Evolutionary conservation across 1,284 basidiomycete genomes (phyloP), one percentile per base, ranked within the genome.

Genomic region (Ceratobasidium sp.): DNA sequence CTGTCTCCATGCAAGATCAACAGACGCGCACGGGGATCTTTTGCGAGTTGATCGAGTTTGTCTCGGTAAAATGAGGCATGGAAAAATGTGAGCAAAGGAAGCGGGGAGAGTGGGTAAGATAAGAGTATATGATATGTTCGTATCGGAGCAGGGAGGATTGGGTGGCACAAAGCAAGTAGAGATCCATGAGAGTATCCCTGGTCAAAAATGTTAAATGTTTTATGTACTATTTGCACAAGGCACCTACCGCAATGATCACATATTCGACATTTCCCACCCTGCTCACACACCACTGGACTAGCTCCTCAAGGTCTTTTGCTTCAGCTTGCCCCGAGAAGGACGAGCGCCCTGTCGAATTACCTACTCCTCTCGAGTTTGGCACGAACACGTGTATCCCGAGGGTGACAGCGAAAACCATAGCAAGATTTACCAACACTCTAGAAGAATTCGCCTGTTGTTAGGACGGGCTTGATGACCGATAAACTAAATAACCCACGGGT

Each of bases 151-250:
- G 82, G 78, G 1, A 85, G 79, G 18, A 85, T 78, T 0, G 89
- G 87, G 73, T 87, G 87, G 65, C 89, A 79, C 1, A 89, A 90
- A 0, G 87, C 85, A 41, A 91, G 87, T 28, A 94, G 82, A 1
- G 90, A 86, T 2, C 92, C 93, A 82, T 92, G 83, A 3, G 92
- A 94, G 79, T 94, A 93, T 1, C 92, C 92, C 91, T 93, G 1
- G 36, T 28, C 14, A 28, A 12, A 28, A 16, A 12, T 46, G 16
- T 18, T 45, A 45, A 26, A 28, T 16, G 30, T 46, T 26, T 26
- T 14, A 12, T 23, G 28, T 8, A 2, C 28, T n/a, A 69, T 71
- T 18, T 18, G 18, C 14, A 70, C 26, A 9, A 57, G 36, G 32
- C 32, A 80, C 85, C 77, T 76, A 90, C 89, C 69, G 88, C 76